Percentiles rank a stretch among this genome's conserved stretches.
phyloP scores from a whole-genome alignment of 805 yeast genomes.

The Zygotorulaspora danielsina region DNA sequence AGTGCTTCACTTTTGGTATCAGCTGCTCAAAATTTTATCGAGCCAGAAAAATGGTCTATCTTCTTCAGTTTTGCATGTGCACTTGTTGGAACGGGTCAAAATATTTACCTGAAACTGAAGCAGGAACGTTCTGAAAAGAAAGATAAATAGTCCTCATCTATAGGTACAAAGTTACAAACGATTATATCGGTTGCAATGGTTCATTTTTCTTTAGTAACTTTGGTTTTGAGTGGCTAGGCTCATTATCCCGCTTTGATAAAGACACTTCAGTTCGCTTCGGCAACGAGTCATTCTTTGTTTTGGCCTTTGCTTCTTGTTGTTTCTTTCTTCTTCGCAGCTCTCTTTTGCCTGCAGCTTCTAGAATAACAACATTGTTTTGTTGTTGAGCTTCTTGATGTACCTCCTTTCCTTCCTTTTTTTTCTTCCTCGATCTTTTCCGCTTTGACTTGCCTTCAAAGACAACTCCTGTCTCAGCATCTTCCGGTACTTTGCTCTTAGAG shows the following conservation, averaged over 20 bases:
- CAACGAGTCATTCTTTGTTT: constrained; percentile 4
- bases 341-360: constrained; percentile 34
- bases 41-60: constrained; percentile 26
- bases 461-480: constrained; percentile 7
- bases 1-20: constrained; percentile 22
- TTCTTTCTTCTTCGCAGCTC: constrained; percentile 29
- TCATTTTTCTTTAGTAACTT: constrained; percentile 9
- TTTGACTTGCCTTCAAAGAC: constrained; percentile 5
- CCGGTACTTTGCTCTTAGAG: constrained; percentile 4
- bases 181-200: too few species aligned
- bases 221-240: background rate
- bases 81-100: constrained; percentile 21
- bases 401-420: constrained; percentile 12
- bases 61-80: constrained; percentile 27
- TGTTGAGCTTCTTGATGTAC: background rate
- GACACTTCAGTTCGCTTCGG: background rate
- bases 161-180: too few species aligned
- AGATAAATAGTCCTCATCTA: background rate
- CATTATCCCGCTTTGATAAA: background rate
- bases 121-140: background rate
- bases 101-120: constrained; percentile 21
- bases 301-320: constrained; percentile 17
- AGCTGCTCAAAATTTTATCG: constrained; percentile 20
- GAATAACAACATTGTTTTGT: constrained; percentile 29
- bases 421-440: constrained; percentile 11